Conservation (phyloP, 1,284 basidiomycete genomes). For the Papiliotrema nemorosa region DNA sequence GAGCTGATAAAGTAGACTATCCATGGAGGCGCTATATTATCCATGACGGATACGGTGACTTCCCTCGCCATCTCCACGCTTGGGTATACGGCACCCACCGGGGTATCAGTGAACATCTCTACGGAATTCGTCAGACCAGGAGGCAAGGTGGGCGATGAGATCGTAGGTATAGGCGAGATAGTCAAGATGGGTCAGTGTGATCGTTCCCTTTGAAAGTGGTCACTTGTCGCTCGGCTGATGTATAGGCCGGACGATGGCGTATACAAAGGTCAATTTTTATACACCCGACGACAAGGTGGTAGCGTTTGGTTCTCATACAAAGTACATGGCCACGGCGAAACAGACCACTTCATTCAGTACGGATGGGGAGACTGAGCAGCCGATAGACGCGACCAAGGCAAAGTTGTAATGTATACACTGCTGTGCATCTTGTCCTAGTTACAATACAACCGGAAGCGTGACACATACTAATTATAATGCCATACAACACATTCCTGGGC, state of each 20-base stretch:
- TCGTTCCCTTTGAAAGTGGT: background rate
- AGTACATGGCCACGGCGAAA: conserved; percentile 38
- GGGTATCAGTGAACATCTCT: conserved; percentile 44
- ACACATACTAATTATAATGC: too few relatives aligned
- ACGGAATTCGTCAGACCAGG: conserved; percentile 48
- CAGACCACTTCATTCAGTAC: conserved; percentile 24
- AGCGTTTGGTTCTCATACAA: conserved; percentile 49
- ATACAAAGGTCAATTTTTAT: conserved; percentile 41
- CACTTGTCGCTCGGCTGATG: background rate
- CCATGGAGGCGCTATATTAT: conserved; percentile 48
- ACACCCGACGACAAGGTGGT: conserved; percentile 37
- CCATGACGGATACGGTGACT: conserved; percentile 47
- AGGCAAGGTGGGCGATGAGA: conserved; percentile 33
- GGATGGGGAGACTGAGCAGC: conserved; percentile 38
- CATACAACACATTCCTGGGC: too few relatives aligned
- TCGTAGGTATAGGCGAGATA: conserved; percentile 41
- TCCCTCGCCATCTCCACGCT: conserved; percentile 45
- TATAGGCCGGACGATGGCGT: conserved; percentile 37
- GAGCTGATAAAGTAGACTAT: conserved; percentile 41
- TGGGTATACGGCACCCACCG: conserved; percentile 45
- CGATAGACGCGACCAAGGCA: conserved; percentile 7
- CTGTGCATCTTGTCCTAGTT: too few relatives aligned
- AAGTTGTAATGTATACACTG: conserved; percentile 22
- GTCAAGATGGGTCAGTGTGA: conserved; percentile 37
- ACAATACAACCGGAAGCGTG: too few relatives aligned